Conservation (phyloP, 306 rosid genomes). For the Lablab purpureus region DNA sequence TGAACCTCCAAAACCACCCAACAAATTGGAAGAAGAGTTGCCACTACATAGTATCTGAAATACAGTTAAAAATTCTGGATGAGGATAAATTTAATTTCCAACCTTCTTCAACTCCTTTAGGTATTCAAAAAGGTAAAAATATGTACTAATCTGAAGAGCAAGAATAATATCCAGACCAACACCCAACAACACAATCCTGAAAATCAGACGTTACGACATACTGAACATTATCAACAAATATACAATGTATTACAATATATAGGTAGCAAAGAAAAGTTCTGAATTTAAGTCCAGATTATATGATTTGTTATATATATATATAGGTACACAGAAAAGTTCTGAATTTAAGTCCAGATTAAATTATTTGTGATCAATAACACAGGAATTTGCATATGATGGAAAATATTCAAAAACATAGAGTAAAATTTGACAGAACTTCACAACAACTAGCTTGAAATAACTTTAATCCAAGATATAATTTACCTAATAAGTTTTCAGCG, state of each 20-base stretch:
- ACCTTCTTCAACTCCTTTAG: not conserved
- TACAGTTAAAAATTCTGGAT: constrained; percentile 20
- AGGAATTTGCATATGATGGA: not conserved
- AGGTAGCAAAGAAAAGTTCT: not conserved
- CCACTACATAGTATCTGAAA: constrained; percentile 52
- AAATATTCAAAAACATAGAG: not conserved
- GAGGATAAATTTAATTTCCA: constrained; percentile 9
- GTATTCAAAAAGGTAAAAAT: constrained; percentile 29
- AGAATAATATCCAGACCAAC: not conserved
- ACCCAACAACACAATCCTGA: constrained; percentile 21
- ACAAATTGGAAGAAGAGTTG: constrained; percentile 47
- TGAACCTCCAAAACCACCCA: constrained; percentile 48
- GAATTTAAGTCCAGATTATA: constrained; percentile 2
- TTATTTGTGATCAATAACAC: constrained; percentile 18
- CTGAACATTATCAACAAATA: not conserved
- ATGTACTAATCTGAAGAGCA: not conserved
- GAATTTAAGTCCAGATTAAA: constrained; percentile 7
- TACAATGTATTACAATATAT: not conserved
- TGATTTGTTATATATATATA: not conserved
- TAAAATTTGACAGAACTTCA: constrained; percentile 9
- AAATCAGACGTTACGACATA: not conserved
- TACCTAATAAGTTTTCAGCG: not conserved
- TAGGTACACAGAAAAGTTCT: not conserved
- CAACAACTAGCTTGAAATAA: not conserved
- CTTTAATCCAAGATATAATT: constrained; percentile 3